A percentile compares a stretch with the other conserved stretches of the same genome.
Evolutionary conservation across 140 eudicot species (phyloP).

Genomic region (Flaveria floridana): DNA sequence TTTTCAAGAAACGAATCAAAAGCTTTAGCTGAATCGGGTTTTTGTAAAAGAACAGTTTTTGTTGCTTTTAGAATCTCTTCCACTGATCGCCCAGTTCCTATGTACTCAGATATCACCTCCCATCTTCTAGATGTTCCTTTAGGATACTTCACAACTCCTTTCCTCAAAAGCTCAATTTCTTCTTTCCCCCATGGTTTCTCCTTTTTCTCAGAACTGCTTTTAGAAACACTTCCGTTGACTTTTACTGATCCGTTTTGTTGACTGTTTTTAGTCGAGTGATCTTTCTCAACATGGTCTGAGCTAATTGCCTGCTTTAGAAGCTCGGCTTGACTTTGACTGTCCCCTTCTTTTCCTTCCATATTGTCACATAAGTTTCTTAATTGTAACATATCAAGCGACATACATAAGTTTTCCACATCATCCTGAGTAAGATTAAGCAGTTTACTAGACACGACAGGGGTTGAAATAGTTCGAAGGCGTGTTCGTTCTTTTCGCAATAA

Average conservation of each 20-base stretch:
- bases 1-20: conserved; percentile 97
- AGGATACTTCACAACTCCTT: conserved; percentile 76
- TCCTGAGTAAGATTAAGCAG: conserved; percentile 49
- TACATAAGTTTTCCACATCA: conserved; percentile 67
- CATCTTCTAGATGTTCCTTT: conserved; percentile 98
- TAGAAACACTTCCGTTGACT: conserved; percentile 41
- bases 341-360: conserved; percentile 55
- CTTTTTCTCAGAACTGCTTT: conserved; percentile 46
- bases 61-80: conserved; percentile 96
- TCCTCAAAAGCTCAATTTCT: conserved; percentile 83
- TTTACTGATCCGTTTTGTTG: conserved; percentile 54
- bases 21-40: conserved; percentile 88
- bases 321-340: conserved; percentile 44
- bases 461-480: conserved; percentile 69
- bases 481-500: conserved; percentile 74
- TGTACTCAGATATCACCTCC: conserved; percentile 92
- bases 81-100: conserved; percentile 81
- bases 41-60: conserved; percentile 84
- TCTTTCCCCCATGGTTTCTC: conserved; percentile 91
- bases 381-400: conserved; percentile 60
- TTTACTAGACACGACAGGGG: conserved; percentile 44
- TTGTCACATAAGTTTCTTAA: conserved; percentile 62
- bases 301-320: conserved; percentile 49
- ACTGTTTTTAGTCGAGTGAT: conserved; percentile 34
- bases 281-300: conserved; percentile 37